Evolutionary conservation across 192 early-diverging fungal genomes (phyloP), one percentile per base, ranked within the genome.

Genomic region (Coemansia sp.): DNA sequence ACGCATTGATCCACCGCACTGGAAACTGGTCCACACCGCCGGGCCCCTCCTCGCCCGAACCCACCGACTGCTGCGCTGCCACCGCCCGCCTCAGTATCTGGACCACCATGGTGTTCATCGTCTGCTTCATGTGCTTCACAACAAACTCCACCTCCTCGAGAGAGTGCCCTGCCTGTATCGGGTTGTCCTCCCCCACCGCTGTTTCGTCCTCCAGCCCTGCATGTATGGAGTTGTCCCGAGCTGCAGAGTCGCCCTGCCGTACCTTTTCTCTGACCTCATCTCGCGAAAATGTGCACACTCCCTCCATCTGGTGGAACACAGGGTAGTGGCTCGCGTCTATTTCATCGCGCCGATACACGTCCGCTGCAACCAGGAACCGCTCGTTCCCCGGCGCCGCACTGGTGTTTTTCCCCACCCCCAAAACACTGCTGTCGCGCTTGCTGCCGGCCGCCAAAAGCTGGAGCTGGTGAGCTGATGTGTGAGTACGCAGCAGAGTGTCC

Each of bases 241-340:
- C 17, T 33, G 9, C 22, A 9, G 31, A 8, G 17, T 30, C 23
- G 34, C 11, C 25, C 17, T 15, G 17, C 3, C 18, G 49, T 17
- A 60, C 14, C 31, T 46, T 50, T 36, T 65, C 49, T 1, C 30
- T 43, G 15, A 74, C 38, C 49, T 74, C 78, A 1, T 35, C 37
- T 8, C 63, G 71, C 30, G 64, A 58, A 48, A 81, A 70, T 17
- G 73, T 65, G 27, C 87, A 84, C 26, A 94, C 86, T 6, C 93
- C 96, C 58, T 98, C 96, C 87, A 98, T 95, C 67, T 98, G 96
- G 58, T 98, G 96, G 67, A 98, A 98, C 4, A 92, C 91, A 0
- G 96, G 96, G 67, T 97, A 98, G 60, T 98, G 96, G 50, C 82
- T 88, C 5, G 86, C 80, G 58, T 98, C 94, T 54, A 98, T 94